phyloP scores from a whole-genome alignment of 2,329 filamentous ascomycete species.

The Fusarium nygamai region DNA sequence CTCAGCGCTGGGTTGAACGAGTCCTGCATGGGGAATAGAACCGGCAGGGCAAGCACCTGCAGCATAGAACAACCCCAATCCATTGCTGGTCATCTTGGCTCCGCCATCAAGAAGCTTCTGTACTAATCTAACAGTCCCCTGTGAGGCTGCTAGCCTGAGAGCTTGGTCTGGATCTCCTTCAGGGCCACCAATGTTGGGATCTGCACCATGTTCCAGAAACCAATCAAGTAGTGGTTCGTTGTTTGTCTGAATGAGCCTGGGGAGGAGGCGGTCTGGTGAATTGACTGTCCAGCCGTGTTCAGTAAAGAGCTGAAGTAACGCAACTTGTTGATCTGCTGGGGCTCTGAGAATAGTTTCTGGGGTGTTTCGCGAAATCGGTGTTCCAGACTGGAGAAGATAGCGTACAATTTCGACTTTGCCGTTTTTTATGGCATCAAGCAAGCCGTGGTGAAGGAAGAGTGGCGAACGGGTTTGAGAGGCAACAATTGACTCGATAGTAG shows the following conservation, averaged over 20 bases:
- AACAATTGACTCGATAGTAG: background rate
- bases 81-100: constrained; percentile 20
- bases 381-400: constrained; percentile 12
- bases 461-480: background rate
- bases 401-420: constrained; percentile 21
- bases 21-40: background rate
- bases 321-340: background rate
- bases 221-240: constrained; percentile 21
- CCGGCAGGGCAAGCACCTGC: constrained; percentile 14
- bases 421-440: background rate
- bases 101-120: constrained; percentile 27
- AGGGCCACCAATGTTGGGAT: constrained; percentile 32
- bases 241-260: background rate
- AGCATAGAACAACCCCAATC: constrained; percentile 24
- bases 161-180: constrained; percentile 8
- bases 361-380: constrained; percentile 20
- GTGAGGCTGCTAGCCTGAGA: constrained; percentile 22
- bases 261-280: constrained; percentile 14
- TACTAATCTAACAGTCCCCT: constrained; percentile 9
- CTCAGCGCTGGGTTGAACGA: background rate
- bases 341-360: constrained; percentile 10
- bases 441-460: background rate
- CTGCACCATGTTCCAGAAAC: constrained; percentile 31
- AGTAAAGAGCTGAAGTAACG: constrained; percentile 14
- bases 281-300: constrained; percentile 31